Base-by-base conservation (phyloP, 1,139 yeast species). In the Lodderomyces jiufengensis region DNA sequence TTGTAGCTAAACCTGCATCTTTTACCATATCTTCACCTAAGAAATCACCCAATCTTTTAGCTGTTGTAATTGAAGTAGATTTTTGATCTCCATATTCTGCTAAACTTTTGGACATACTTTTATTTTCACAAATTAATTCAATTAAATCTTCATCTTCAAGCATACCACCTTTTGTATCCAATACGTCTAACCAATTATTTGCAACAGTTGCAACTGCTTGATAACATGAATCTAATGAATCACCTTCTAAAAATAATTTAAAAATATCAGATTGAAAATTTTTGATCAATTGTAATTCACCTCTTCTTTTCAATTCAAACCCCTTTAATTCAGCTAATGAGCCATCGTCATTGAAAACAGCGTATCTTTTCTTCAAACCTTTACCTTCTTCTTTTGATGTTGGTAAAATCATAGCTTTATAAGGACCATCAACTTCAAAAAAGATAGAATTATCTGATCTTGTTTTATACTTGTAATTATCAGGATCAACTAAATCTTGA, bases 361-460 rank as follows among this genome's bases (percentile, higher is more conserved):
- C 99, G 52, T 94, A 94, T 51, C 98, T 76, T 52, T 94, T 94
- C 57, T 94, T 94, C 55, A 94, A 72, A 48, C 96, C 97, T 59
- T 90, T 90, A 33, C 96, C 97, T 66, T 92, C 98, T 57, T 94
- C 98, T 48, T 87, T 87, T 0, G 98, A 92, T 0, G 98, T 88
- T 8, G 99, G 99, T 40, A 94, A 70, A 42, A 94, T 77, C 98
- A 94, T 94, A 0, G 98, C 98, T 51, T 80, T 84, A 59, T 94
- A 94, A 1, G 99, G 99, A 9, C 99, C 99, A 66, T 94, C 99
- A 18, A 94, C 96, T 59, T 94, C 99, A 51, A 94, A 94, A 61
- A 92, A 92, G 57, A 94, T 94, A 14, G 97, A 84, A 57, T 94
- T 94, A 52, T 94, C 98, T 14, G 94, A 80, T 39, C 74, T 76